Evolutionary conservation across 2,329 filamentous ascomycete species (phyloP), one percentile per base, ranked within the genome.

Genomic region (Neonectria neomacrospora): DNA sequence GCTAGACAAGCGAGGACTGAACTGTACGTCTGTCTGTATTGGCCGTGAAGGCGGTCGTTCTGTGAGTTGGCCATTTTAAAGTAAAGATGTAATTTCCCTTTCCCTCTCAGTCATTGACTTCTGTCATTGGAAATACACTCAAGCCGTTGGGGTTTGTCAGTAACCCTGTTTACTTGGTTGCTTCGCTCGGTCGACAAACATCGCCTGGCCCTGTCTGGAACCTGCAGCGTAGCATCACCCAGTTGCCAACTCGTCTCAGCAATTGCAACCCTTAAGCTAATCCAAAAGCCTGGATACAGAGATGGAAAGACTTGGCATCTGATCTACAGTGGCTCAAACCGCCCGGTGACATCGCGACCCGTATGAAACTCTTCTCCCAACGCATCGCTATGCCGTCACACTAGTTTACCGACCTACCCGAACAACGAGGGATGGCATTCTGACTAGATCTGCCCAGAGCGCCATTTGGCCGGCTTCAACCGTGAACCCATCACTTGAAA

Each of bases 281-380:
- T 50, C 37, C 23, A 50, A 22, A 41, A 42, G 44, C 18, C 22
- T 41, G 18, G 34, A 12, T 14, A n/a, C 23, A 50, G 42, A 54
- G 58, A 23, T 22, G 16, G 37, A 34, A 39, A 32, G 12, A 26
- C 26, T 61, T 42, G 41, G 57, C 54, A 56, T 61, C 47, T 44
- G 51, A 56, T 56, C 61, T 57, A 48, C 54, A 26, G 45, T 59
- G 45, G 58, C 63, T 65, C 63, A 63, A 62, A 65, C 63, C 37
- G 48, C 47, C 37, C 14, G 54, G 63, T 50, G 28, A 56, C 58
- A 58, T 62, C 55, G 59, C 37, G 51, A 44, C 58, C 16, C 39
- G 55, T 30, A 44, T 62, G 58, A 65, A 65, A 62, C 63, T 28
- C 22, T 44, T 23, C 41, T n/a, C 42, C 20, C 18, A 52, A 42